phyloP scores from a whole-genome alignment of 2,329 filamentous ascomycete genomes.

The Hawksworthiomyces lignivorus region DNA sequence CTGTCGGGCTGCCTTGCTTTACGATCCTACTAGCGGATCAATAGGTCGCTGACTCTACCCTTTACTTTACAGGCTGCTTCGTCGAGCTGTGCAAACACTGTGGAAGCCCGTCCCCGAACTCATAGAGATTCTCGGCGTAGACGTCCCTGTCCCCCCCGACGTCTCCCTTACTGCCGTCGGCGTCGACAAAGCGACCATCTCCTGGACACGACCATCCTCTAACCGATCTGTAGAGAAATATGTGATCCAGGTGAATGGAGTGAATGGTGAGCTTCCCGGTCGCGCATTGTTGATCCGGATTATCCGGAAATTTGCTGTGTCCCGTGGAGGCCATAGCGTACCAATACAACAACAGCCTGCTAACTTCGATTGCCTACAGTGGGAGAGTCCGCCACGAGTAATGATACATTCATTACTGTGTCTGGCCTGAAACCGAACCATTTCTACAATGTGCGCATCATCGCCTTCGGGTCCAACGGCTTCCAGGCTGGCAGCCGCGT shows the following conservation, averaged over 20 bases:
- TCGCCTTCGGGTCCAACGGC: conserved; percentile 83
- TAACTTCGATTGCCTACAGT: conserved; percentile 39
- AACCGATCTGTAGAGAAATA: conserved; percentile 73
- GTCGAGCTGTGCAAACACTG: conserved; percentile 80
- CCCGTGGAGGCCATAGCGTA: too few relatives aligned
- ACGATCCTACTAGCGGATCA: too few relatives aligned
- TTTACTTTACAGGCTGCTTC: conserved; percentile 84
- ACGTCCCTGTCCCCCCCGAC: conserved; percentile 83
- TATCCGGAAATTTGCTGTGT: background rate
- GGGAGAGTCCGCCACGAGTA: conserved; percentile 68
- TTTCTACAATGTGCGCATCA: conserved; percentile 89
- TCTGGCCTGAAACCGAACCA: conserved; percentile 78
- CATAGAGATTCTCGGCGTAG: conserved; percentile 83
- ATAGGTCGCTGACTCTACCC: too few relatives aligned
- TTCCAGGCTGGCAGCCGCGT: conserved; percentile 86
- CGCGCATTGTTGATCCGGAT: background rate
- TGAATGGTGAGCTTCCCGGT: conserved; percentile 57
- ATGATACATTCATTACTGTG: conserved; percentile 84
- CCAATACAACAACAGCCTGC: too few relatives aligned
- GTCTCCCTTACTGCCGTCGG: conserved; percentile 87
- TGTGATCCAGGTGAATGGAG: conserved; percentile 86
- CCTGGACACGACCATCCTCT: conserved; percentile 71
- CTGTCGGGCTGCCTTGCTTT: too few relatives aligned
- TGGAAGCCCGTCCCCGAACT: conserved; percentile 87
- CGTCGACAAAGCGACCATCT: conserved; percentile 77